Base-by-base conservation (phyloP, 2,329 filamentous ascomycete species). In the Claviceps sp. region DNA sequence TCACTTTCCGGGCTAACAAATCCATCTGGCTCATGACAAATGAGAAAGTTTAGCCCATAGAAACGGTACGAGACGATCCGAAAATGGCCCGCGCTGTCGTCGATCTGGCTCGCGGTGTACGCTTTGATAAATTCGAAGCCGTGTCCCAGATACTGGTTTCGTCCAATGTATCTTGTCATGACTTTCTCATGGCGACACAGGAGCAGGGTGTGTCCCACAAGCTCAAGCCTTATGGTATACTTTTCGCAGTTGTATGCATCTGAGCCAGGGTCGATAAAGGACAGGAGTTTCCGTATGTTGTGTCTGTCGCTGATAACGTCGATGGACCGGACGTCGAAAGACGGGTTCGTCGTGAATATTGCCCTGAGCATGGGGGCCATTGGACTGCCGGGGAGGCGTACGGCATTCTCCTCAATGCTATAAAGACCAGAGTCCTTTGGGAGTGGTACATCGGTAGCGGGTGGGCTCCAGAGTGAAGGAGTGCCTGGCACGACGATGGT, bases 211-310 rank as follows among this genome's bases (percentile, higher is more conserved):
- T 64, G 60, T 14, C 62, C 56, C 3, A 57, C 57, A 5, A 70
- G 53, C 54, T 76, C 72, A 37, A 71, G 60, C 1, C 63, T 52
- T 42, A 76, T 72, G n/a, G 61, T 64, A 55, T 75, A 75, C 6
- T 59, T 11, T 13, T 70, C 61, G 16, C 61, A 3, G 10, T 30
- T 56, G 34, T 62, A 53, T 42, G 51, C 60, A 24, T 45, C 51
- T 2, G 58, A 54, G 6, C 19, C 50, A 1, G 64, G 64, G 40
- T 68, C 60, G 48, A 74, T 54, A 54, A 76, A 74, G 2, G 63
- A 62, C 1, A 75, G 62, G 24, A 76, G 68, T 58, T 76, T 76
- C 37, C 73, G 70, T 49, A 76, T 65, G 50, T 71, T 74, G 59
- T 73, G 74, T 38, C 71, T 61, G 55, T 75, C 72, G 3, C 67